These are phyloP conservation scores for Capsicum rhomboideum DNA, from an alignment of 257 asterid species.

Conservation along the genomic window DNA sequence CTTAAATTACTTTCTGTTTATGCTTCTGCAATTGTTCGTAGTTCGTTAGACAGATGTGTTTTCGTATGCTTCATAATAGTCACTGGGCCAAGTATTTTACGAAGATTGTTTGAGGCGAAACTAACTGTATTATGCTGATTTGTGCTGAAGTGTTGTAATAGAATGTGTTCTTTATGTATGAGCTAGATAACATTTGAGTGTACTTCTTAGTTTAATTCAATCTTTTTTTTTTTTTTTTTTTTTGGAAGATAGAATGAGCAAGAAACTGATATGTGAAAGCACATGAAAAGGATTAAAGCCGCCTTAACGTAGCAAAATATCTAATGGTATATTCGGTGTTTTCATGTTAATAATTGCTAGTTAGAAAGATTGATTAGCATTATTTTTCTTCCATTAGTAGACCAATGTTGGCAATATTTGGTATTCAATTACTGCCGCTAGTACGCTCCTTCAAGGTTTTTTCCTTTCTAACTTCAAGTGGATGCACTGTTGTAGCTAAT, in stretches of 20 bases:
- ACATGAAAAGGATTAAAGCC: neutral
- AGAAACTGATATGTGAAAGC: neutral
- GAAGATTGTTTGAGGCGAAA: neutral
- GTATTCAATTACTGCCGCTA: neutral
- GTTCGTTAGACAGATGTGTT: neutral
- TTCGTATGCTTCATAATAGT: neutral
- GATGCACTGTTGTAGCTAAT: neutral
- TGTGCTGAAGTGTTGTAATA: neutral
- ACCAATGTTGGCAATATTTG: neutral
- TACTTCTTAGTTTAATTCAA: too few species aligned
- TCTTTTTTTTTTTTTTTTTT: too few species aligned
- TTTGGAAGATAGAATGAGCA: neutral
- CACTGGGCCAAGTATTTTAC: neutral
- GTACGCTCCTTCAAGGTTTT: neutral
- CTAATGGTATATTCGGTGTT: neutral
- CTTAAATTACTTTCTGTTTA: neutral
- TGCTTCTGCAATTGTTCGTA: neutral
- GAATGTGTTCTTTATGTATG: neutral
- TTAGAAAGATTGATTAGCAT: neutral
- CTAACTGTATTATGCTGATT: neutral
- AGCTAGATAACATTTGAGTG: neutral
- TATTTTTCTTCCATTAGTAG: neutral
- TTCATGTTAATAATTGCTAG: neutral
- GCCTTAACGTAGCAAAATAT: neutral
- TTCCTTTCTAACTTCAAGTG: neutral